Evolutionary conservation across 306 rosid genomes (phyloP).

Genomic region (Vigna radiata): DNA sequence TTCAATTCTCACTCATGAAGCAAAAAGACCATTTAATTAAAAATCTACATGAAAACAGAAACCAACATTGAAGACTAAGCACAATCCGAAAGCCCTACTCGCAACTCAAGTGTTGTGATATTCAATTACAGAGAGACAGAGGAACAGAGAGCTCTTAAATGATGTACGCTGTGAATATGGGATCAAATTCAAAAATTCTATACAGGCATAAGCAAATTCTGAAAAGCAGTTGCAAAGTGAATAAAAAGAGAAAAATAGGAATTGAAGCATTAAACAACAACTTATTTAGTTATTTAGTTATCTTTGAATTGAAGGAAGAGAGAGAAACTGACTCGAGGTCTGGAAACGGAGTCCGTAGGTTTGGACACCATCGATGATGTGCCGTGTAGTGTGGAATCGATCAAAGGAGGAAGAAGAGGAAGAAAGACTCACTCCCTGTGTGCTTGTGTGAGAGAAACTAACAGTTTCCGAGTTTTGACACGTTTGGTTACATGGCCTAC

Average conservation of each 20-base stretch:
- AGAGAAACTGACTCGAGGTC: conserved; percentile 62
- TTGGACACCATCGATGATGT: conserved; percentile 65
- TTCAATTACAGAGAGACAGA: conserved; percentile 20
- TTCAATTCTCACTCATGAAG: conserved; percentile 38
- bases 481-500: conserved; percentile 37
- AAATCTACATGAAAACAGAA: conserved; percentile 11
- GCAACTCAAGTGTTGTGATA: conserved; percentile 4
- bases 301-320: conserved; percentile 15
- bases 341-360: conserved; percentile 60
- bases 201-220: conserved; percentile 11
- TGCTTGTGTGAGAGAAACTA: not conserved
- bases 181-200: conserved; percentile 19
- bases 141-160: conserved; percentile 24
- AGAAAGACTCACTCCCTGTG: conserved; percentile 13
- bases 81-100: conserved; percentile 40
- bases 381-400: conserved; percentile 19
- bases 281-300: not conserved
- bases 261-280: conserved; percentile 26
- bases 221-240: conserved; percentile 16
- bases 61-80: not conserved
- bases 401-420: not conserved
- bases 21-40: not conserved
- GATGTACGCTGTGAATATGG: conserved; percentile 18
- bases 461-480: conserved; percentile 5
- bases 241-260: conserved; percentile 9